These are phyloP conservation scores for Irpex sp. DNA, from an alignment of 1,284 basidiomycete species.

Conservation along the genomic window DNA sequence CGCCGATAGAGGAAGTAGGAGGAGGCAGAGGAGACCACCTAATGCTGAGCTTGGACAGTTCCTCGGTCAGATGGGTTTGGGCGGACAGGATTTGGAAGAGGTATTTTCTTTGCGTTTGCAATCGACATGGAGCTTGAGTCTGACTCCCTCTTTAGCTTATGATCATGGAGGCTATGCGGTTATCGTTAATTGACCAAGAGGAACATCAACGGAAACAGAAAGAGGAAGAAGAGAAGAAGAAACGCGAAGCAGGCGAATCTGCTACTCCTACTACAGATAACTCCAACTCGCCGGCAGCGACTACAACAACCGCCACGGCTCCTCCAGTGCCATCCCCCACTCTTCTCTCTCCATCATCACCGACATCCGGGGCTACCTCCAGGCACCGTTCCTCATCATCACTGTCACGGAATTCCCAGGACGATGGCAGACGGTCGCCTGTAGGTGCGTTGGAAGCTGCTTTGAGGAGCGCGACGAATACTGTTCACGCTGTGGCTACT, in stretches of 20 bases:
- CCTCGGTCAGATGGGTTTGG: slow-evolving; percentile 61
- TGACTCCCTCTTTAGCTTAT: slow-evolving; percentile 59
- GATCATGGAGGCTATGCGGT: slow-evolving; percentile 98
- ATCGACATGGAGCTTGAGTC: too few relatives aligned
- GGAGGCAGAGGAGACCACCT: slow-evolving; percentile 53
- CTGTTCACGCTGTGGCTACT: slow-evolving; percentile 32
- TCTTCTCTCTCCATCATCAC: not conserved
- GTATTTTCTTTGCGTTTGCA: slow-evolving; percentile 31
- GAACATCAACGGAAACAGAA: slow-evolving; percentile 68
- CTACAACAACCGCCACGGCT: not conserved
- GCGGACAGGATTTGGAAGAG: slow-evolving; percentile 85
- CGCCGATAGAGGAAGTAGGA: slow-evolving; percentile 38
- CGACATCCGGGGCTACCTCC: not conserved
- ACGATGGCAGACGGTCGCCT: slow-evolving; percentile 23
- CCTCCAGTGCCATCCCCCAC: not conserved
- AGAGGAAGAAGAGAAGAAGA: slow-evolving; percentile 48
- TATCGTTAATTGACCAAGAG: slow-evolving; percentile 90
- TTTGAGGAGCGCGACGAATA: slow-evolving; percentile 35
- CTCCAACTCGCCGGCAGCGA: not conserved
- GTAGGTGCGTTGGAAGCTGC: slow-evolving; percentile 36
- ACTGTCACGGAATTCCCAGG: slow-evolving; percentile 13
- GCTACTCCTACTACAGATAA: slow-evolving; percentile 1
- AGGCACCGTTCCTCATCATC: slow-evolving; percentile 5
- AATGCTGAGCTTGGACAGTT: slow-evolving; percentile 48
- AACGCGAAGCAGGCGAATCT: slow-evolving; percentile 27